Conservation (phyloP, 2,329 filamentous ascomycete species). For the Neocucurbitaria cava region DNA sequence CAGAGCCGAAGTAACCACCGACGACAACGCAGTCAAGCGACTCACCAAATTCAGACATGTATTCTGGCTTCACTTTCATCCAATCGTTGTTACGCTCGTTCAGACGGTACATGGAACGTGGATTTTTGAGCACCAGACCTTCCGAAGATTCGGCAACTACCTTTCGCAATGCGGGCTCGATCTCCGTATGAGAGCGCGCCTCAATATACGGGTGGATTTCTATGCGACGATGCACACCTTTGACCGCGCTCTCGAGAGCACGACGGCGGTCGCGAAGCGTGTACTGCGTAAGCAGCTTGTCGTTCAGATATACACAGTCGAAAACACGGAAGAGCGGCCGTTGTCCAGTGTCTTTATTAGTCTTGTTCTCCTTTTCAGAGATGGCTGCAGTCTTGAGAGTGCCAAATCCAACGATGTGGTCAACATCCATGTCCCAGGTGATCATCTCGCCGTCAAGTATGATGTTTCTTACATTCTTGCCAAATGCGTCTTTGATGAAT, state of each 20-base stretch:
- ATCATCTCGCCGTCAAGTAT: conserved; percentile 99
- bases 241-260: conserved; percentile 76
- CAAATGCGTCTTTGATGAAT: conserved; percentile 79
- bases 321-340: conserved; percentile 86
- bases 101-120: conserved; percentile 81
- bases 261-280: conserved; percentile 80
- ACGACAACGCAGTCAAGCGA: conserved; percentile 88
- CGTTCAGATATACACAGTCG: conserved; percentile 90
- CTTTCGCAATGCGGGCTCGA: conserved; percentile 79
- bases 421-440: conserved; percentile 88
- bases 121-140: conserved; percentile 93
- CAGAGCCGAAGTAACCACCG: conserved; percentile 91
- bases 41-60: conserved; percentile 96
- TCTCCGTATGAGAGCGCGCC: conserved; percentile 71
- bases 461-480: conserved; percentile 77
- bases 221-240: conserved; percentile 73
- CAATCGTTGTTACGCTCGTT: conserved; percentile 94
- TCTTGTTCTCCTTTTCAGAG: conserved; percentile 77
- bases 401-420: conserved; percentile 88
- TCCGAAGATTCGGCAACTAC: conserved; percentile 89
- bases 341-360: conserved; percentile 61
- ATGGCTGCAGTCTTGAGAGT: conserved; percentile 91
- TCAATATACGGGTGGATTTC: conserved; percentile 79
- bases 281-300: conserved; percentile 78
- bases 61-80: conserved; percentile 99